These are phyloP conservation scores for Boletus subparvulus DNA, from an alignment of 768 basidiomycete species.

Conservation along the genomic window DNA sequence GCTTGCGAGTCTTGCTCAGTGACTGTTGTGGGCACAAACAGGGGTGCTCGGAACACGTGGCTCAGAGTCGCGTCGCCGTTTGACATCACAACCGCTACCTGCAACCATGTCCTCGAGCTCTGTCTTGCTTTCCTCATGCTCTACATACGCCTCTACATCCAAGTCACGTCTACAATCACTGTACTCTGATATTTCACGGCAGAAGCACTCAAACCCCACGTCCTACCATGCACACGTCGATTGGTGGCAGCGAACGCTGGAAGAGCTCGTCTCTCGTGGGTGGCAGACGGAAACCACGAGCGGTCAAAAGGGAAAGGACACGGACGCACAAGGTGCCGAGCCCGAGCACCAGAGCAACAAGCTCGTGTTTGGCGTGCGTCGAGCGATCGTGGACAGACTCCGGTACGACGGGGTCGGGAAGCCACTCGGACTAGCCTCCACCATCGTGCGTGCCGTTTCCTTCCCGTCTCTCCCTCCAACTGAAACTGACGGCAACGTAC, in stretches of 20 bases:
- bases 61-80: not conserved
- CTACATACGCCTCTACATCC: constrained; percentile 31
- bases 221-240: constrained; percentile 77
- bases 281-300: constrained; percentile 40
- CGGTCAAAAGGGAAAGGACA: constrained; percentile 7
- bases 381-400: constrained; percentile 55
- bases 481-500: constrained; percentile 36
- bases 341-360: constrained; percentile 39
- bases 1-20: no score
- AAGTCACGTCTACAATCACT: constrained; percentile 67
- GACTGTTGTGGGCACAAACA: no score
- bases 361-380: constrained; percentile 59
- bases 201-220: constrained; percentile 81
- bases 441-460: constrained; percentile 58
- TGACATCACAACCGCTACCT: not conserved
- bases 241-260: constrained; percentile 82
- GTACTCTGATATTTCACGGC: constrained; percentile 84
- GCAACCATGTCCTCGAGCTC: constrained; percentile 20
- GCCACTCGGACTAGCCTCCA: constrained; percentile 67
- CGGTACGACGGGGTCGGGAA: constrained; percentile 71
- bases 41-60: no score
- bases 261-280: constrained; percentile 57
- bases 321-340: constrained; percentile 3
- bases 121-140: constrained; percentile 22
- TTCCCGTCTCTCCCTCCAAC: not conserved